Evolutionary conservation across 495 filamentous ascomycete species (phyloP).

Genomic region (Penicillium parvum): DNA sequence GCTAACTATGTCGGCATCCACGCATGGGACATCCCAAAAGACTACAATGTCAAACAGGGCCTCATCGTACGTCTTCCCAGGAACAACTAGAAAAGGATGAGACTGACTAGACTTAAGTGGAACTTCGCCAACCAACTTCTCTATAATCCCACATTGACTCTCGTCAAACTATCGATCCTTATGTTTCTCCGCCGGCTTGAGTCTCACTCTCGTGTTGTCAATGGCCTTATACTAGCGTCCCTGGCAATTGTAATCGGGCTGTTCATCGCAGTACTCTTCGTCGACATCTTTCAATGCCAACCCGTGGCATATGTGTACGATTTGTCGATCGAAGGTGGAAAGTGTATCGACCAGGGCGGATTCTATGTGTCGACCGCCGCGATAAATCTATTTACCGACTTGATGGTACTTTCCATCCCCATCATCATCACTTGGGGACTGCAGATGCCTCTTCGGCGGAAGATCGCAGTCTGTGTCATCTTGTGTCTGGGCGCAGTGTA

Average conservation of each 20-base stretch:
- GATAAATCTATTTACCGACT: slow-evolving; percentile 45
- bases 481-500: slow-evolving; percentile 41
- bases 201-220: slow-evolving; percentile 29
- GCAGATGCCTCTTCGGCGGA: slow-evolving; percentile 40
- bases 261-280: slow-evolving; percentile 52
- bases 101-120: slow-evolving; percentile 12
- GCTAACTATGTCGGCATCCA: slow-evolving; percentile 50
- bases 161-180: slow-evolving; percentile 55
- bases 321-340: slow-evolving; percentile 27
- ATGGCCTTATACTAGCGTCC: slow-evolving; percentile 36
- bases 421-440: slow-evolving; percentile 44
- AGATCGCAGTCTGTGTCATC: slow-evolving; percentile 41
- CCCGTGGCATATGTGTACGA: slow-evolving; percentile 45
- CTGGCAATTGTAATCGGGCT: slow-evolving; percentile 47
- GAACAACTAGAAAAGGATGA: not conserved
- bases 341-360: slow-evolving; percentile 37
- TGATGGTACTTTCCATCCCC: slow-evolving; percentile 44
- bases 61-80: slow-evolving; percentile 16
- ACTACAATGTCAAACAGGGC: slow-evolving; percentile 15
- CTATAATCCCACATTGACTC: slow-evolving; percentile 59
- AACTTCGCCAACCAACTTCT: slow-evolving; percentile 55
- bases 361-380: slow-evolving; percentile 43
- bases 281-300: slow-evolving; percentile 54
- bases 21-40: slow-evolving; percentile 36
- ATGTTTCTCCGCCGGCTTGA: slow-evolving; percentile 48